Evolutionary conservation across 495 filamentous ascomycete genomes (phyloP), one percentile per base, ranked within the genome.

Genomic region (Penicillium simplicissimum): DNA sequence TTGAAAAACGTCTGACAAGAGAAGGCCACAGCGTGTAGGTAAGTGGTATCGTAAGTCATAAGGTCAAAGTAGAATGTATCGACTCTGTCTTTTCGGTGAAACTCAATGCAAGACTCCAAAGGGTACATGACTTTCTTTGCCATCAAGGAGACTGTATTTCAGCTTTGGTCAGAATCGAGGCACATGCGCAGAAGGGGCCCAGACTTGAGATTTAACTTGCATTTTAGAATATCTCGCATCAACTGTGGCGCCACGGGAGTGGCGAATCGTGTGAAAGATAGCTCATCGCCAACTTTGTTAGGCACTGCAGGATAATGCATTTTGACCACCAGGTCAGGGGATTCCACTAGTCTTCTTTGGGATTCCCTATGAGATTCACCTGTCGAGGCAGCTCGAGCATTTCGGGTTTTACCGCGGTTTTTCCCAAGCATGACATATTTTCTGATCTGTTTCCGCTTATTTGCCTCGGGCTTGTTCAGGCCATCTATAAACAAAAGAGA

Each of bases 341-440:
- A 31, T 31, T 45, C 11, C 40, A 8, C 37, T 7, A 40, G 14
- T 6, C 14, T 14, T 40, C 5, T 40, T 6, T 40, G 37, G 15
- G 37, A 15, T 40, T 40, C 37, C 14, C 5, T 40, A 15, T 40
- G 37, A 40, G 37, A 15, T 40, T 40, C 37, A 40, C 5, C 14
- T 40, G 14, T 14, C 13, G 37, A 40, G 14, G 14, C 28, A 21
- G 36, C 4, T 33, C 15, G 19, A n/a, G 17, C 10, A 4, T 42
- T 49, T 3, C 58, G 62, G 15, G 53, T 14, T 40, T 65, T 65
- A 19, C 62, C 62, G 19, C 65, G 67, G 57, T 83, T 83, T 68
- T 80, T 82, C 7, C 80, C 80, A 6, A 71, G 66, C 81, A 82
- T 83, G 1, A 81, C 80, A 71, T 80, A 75, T 59, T 77, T 79